Percentiles rank a stretch among this genome's conserved stretches.
These are phyloP conservation scores for Ascodesmis nigricans DNA, from an alignment of 495 filamentous ascomycete species.

Conservation along the genomic window DNA sequence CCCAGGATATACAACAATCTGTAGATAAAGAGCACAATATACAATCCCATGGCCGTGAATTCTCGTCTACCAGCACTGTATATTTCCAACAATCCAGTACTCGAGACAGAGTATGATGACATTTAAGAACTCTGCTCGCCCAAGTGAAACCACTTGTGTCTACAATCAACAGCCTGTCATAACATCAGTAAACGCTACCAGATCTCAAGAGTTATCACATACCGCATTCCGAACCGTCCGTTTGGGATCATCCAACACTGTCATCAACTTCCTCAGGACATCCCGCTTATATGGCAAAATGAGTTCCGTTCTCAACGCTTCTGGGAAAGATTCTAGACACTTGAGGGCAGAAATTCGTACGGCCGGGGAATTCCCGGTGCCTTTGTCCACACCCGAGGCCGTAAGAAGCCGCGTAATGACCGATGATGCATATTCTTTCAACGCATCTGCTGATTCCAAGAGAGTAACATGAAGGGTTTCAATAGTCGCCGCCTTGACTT, in stretches of 20 bases:
- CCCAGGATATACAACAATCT: too few relatives aligned
- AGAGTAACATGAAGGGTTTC: slow-evolving; percentile 38
- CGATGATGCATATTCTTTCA: slow-evolving; percentile 38
- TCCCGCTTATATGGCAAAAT: slow-evolving; percentile 36
- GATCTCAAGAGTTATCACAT: not conserved
- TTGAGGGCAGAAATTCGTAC: slow-evolving; percentile 33
- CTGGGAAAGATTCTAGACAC: slow-evolving; percentile 35
- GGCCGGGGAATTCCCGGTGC: slow-evolving; percentile 20
- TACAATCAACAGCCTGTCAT: slow-evolving; percentile 38
- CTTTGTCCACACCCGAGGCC: slow-evolving; percentile 14
- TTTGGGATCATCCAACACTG: slow-evolving; percentile 43
- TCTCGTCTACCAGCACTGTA: too few relatives aligned
- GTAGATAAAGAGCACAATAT: too few relatives aligned
- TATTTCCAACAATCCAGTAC: too few relatives aligned
- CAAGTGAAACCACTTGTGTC: slow-evolving; percentile 42
- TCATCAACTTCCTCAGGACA: slow-evolving; percentile 33
- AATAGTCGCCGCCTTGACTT: slow-evolving; percentile 42
- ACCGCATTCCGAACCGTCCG: slow-evolving; percentile 38
- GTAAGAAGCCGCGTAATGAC: slow-evolving; percentile 37
- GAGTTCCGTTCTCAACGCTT: slow-evolving; percentile 25
- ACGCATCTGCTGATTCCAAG: slow-evolving; percentile 31
- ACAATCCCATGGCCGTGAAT: too few relatives aligned
- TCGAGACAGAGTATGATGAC: too few relatives aligned
- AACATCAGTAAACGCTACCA: not conserved
- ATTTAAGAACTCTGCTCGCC: too few relatives aligned